Percentiles rank a stretch among this genome's conserved stretches.
These are phyloP conservation scores for Aspergillus sclerotialis DNA, from an alignment of 2,329 filamentous ascomycete species.

Conservation along the genomic window DNA sequence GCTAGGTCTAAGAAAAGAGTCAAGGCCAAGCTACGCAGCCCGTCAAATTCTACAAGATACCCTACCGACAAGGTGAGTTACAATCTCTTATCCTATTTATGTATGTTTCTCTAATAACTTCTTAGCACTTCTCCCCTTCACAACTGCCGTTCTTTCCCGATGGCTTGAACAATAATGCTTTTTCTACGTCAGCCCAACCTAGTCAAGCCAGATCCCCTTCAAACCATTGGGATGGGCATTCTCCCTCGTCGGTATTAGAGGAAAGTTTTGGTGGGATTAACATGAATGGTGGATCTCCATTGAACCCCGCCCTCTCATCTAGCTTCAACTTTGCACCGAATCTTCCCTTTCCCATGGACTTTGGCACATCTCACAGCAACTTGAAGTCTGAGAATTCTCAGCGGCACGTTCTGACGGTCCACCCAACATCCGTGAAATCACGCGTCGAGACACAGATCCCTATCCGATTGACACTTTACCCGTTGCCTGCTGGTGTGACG, in stretches of 20 bases:
- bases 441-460: conserved; percentile 95
- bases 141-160: conserved; percentile 27
- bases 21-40: conserved; percentile 21
- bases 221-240: conserved; percentile 34
- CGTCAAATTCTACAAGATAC: conserved; percentile 15
- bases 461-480: conserved; percentile 70
- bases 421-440: conserved; percentile 70
- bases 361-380: conserved; percentile 19
- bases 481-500: conserved; percentile 67
- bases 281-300: conserved; percentile 38
- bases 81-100: background rate
- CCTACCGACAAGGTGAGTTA: conserved; percentile 26
- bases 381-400: conserved; percentile 24
- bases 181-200: conserved; percentile 23
- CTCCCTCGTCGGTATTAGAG: conserved; percentile 37
- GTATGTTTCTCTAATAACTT: conserved; percentile 5
- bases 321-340: conserved; percentile 29
- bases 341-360: conserved; percentile 33
- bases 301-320: conserved; percentile 31
- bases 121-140: conserved; percentile 15
- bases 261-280: conserved; percentile 40
- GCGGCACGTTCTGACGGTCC: conserved; percentile 49
- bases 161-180: conserved; percentile 30
- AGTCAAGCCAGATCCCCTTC: conserved; percentile 25
- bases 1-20: conserved; percentile 16